phyloP scores from a whole-genome alignment of 2,329 filamentous ascomycete species.

The Amylocarpus encephaloides region DNA sequence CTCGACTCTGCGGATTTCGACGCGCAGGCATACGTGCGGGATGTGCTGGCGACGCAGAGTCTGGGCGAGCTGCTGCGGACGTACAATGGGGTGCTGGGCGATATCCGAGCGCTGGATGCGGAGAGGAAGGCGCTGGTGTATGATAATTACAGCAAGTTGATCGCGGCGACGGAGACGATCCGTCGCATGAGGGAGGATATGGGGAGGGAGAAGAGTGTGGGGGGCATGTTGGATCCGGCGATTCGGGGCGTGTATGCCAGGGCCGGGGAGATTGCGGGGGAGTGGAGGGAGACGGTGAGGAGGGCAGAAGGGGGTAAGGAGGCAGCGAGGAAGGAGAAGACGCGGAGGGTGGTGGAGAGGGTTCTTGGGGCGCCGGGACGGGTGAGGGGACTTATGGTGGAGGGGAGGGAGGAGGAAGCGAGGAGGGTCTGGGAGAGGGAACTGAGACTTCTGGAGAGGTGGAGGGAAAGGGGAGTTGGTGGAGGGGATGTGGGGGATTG shows the following conservation, averaged over 20 bases:
- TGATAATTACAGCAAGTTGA: constrained; percentile 96
- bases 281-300: constrained; percentile 36
- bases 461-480: constrained; percentile 30
- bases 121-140: constrained; percentile 97
- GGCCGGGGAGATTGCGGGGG: constrained; percentile 24
- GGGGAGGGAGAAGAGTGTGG: constrained; percentile 68
- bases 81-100: constrained; percentile 66
- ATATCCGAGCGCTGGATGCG: constrained; percentile 85
- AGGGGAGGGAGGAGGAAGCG: constrained; percentile 59
- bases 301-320: constrained; percentile 48
- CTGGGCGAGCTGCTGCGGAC: constrained; percentile 63
- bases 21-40: constrained; percentile 59
- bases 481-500: constrained; percentile 29
- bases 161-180: constrained; percentile 94
- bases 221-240: constrained; percentile 65
- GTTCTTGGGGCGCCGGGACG: constrained; percentile 32
- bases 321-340: constrained; percentile 53
- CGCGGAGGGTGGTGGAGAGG: constrained; percentile 18
- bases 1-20: constrained; percentile 71
- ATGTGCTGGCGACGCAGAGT: constrained; percentile 53
- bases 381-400: constrained; percentile 49
- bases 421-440: constrained; percentile 36
- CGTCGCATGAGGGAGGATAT: constrained; percentile 78
- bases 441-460: constrained; percentile 24
- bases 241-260: constrained; percentile 64